Base-by-base conservation (phyloP, 139 green algal genomes). In the Micractinium sp. region DNA sequence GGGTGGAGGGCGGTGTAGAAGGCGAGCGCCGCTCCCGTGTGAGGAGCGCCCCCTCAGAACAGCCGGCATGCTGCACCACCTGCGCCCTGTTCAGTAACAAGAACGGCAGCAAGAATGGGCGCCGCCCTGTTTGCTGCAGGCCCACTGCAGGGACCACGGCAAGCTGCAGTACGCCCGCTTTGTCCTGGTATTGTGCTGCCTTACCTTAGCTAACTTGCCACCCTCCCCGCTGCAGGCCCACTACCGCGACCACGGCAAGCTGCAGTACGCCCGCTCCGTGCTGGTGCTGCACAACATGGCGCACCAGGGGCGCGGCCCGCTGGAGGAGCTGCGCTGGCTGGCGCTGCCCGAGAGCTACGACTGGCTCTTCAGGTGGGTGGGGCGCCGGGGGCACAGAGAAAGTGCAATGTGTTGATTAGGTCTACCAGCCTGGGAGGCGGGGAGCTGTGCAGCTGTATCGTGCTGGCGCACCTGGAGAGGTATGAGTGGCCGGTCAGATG, bases 221-320 rank as follows among this genome's bases (percentile, higher is more conserved):
- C 29, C 12, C 31, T 41, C 73, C 39, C 31, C 31, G 9, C 23
- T 35, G 35, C 94, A 98, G 95, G 98, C 95, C 4, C 97, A 99
- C 92, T 99, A 99, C 93, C 94, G 97, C 31, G 97, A 99, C 88
- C 92, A 98, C 85, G 96, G 95, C 74, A 93, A 99, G 92, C 96
- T 99, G 92, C 93, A 94, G 88, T 99, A 95, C 82, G 94, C 97
- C 2, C 96, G 98, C 67, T 95, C 92, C 47, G 69, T 97, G 71
- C 94, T 98, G 86, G 95, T 98, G 25, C 81, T 99, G 74, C 97
- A 99, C 94, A 99, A 99, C 93, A 97, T 99, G 87, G 96, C 97
- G 29, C 96, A 98, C 93, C 96, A 98, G 94, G 97, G 97, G 63
- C 93, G 98, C 2, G 97, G 94, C 4, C 97, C 97, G 1, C 94